phyloP scores from a whole-genome alignment of 768 basidiomycete genomes.

The Tubosaeta sp. region DNA sequence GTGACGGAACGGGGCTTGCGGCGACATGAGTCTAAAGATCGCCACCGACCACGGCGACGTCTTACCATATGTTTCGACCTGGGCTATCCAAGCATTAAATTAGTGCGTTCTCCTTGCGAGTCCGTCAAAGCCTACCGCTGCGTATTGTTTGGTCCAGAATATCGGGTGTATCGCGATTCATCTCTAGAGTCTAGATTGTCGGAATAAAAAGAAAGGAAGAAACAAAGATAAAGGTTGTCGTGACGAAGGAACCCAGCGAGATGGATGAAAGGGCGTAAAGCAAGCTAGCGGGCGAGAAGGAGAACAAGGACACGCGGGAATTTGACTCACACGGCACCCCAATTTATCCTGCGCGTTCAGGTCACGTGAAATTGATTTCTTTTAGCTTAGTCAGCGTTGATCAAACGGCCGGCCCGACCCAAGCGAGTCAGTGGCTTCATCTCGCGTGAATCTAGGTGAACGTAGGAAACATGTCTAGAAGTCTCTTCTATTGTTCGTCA shows the following conservation, averaged over 20 bases:
- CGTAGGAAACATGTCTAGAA: conserved; percentile 32
- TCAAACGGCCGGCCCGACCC: conserved; percentile 1
- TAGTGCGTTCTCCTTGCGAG: neutral
- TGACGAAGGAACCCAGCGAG: conserved; percentile 10
- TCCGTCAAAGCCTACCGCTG: conserved; percentile 26
- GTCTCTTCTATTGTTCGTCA: conserved; percentile 41
- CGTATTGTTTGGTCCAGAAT: conserved; percentile 37
- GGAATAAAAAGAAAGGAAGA: conserved; percentile 13
- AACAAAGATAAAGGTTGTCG: conserved; percentile 5
- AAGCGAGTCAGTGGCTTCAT: neutral
- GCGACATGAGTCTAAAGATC: neutral
- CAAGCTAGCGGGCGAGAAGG: conserved; percentile 6
- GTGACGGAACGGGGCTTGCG: conserved; percentile 12
- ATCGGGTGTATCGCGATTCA: conserved; percentile 36
- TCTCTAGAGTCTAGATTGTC: conserved; percentile 8
- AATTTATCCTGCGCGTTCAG: conserved; percentile 29
- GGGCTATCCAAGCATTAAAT: conserved; percentile 1
- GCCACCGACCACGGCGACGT: neutral
- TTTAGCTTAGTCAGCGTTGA: neutral
- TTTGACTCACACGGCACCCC: neutral
- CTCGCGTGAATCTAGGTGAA: neutral
- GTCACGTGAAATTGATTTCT: conserved; percentile 26
- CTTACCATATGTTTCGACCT: conserved; percentile 10
- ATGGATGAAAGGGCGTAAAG: conserved; percentile 17
- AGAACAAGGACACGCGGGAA: conserved; percentile 3